Percentiles rank a stretch among this genome's conserved stretches.
phyloP scores from a whole-genome alignment of 805 yeast species.

The Candida krabiensis region DNA sequence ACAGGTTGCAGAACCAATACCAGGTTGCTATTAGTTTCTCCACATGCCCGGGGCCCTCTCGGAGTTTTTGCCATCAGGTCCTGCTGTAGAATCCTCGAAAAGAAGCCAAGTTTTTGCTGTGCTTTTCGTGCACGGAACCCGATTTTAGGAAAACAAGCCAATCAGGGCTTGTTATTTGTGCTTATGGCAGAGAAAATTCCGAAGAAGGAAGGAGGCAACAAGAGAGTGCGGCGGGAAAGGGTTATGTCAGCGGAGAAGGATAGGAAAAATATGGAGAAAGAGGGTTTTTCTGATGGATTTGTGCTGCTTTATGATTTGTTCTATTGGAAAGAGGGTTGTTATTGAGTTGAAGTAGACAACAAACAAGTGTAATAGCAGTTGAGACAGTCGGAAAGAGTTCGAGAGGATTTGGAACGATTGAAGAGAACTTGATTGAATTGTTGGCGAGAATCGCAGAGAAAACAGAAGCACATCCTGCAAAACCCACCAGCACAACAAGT shows the following conservation, averaged over 20 bases:
- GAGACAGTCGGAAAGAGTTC: too few relatives aligned
- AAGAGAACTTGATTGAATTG: too few relatives aligned
- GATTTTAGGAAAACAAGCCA: conserved; percentile 6
- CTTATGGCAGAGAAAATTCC: conserved; percentile 8
- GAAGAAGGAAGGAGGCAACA: not conserved
- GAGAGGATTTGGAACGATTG: too few relatives aligned
- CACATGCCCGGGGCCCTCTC: not conserved
- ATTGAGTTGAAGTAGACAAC: too few relatives aligned
- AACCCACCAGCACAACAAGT: too few relatives aligned
- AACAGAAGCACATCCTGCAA: too few relatives aligned
- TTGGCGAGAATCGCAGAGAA: too few relatives aligned
- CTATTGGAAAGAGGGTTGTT: conserved; percentile 1
- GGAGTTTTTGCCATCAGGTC: not conserved
- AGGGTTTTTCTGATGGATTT: not conserved
- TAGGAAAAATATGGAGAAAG: conserved; percentile 1
- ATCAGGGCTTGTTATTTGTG: conserved; percentile 9
- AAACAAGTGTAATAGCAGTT: too few relatives aligned
- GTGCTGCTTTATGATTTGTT: not conserved
- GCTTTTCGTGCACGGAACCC: conserved; percentile 13
- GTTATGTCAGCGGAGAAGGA: conserved; percentile 14
- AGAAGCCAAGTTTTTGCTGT: not conserved
- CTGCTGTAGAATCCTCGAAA: not conserved
- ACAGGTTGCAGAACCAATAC: too few relatives aligned
- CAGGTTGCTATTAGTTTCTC: too few relatives aligned
- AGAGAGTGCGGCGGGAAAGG: conserved; percentile 4